Evolutionary conservation across 257 asterid species (phyloP), one percentile per base, ranked within the genome.

Genomic region (Solanum sejunctum): DNA sequence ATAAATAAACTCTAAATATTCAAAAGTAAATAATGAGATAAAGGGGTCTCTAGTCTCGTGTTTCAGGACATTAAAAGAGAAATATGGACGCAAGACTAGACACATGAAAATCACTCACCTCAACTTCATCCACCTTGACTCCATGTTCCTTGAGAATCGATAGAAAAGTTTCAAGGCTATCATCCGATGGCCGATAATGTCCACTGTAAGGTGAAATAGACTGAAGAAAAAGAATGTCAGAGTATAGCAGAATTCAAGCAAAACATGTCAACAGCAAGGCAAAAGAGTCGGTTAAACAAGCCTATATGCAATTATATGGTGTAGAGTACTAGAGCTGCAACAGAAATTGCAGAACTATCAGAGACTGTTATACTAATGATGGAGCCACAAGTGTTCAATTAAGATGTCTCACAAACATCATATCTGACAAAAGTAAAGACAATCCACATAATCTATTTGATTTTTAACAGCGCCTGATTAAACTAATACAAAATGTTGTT

Each of bases 161-260:
- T 85, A 93, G 49, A 87, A 94, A 93, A 86, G 85, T 83, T 79
- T 90, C 92, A 17, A 95, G 95, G 90, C 94, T 90, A 28, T 94
- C 98, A 81, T 95, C 98, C 2, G 97, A 92, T 75, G 99, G 99
- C 85, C 89, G 95, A 87, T 97, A 97, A 91, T 97, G 99, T 80
- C 99, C 99, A 52, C 99, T 97, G 91, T 95, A 97, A 49, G 99
- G 93, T 85, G 98, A 97, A 86, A 97, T 92, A 56, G 92, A 82
- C 99, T 97, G 92, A 39, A 82, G 86, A 45, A 67, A 49, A 83
- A 54, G 39, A 12, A 66, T 4, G 61, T 66, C 81, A 69, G 51
- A 69, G 51, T 8, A 12, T 21, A 66, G 80, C 28, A 55, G 80
- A 66, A 83, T 54, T 52, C 79, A 45, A 83, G 66, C 21, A 45